A percentile compares a stretch with the other conserved stretches of the same genome.
These are phyloP conservation scores for Dothistroma pini DNA, from an alignment of 2,329 filamentous ascomycete species.

Conservation along the genomic window DNA sequence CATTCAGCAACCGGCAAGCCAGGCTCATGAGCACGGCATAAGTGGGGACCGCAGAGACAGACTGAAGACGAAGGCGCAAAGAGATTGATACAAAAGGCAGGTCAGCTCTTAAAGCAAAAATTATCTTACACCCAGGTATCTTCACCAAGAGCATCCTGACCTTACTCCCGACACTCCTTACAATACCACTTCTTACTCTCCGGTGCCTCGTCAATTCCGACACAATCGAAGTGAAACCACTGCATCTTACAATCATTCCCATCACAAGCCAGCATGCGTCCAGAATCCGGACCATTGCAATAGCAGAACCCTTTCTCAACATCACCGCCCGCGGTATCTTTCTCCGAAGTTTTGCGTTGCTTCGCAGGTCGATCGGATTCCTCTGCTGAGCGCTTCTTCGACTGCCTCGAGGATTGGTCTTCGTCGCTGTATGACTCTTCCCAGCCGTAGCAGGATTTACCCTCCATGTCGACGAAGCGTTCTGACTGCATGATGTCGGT, in stretches of 20 bases:
- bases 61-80: too few relatives aligned
- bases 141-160: background rate
- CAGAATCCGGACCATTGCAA: constrained; percentile 20
- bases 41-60: too few relatives aligned
- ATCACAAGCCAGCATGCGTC: constrained; percentile 74
- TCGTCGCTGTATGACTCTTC: background rate
- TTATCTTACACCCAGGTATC: background rate
- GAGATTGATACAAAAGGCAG: too few relatives aligned
- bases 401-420: background rate
- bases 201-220: constrained; percentile 63
- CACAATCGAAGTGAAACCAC: constrained; percentile 79
- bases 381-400: background rate
- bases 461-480: constrained; percentile 1
- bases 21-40: too few relatives aligned
- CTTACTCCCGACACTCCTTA: constrained; percentile 8
- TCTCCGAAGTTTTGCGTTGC: constrained; percentile 2
- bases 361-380: constrained; percentile 2
- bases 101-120: too few relatives aligned
- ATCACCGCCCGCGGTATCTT: constrained; percentile 2
- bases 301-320: constrained; percentile 18
- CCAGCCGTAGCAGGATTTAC: background rate
- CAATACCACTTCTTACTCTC: constrained; percentile 28
- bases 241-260: constrained; percentile 69
- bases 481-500: background rate
- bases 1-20: too few relatives aligned